Conservation (phyloP, 768 basidiomycete genomes). For the Lyophyllum semitale region DNA sequence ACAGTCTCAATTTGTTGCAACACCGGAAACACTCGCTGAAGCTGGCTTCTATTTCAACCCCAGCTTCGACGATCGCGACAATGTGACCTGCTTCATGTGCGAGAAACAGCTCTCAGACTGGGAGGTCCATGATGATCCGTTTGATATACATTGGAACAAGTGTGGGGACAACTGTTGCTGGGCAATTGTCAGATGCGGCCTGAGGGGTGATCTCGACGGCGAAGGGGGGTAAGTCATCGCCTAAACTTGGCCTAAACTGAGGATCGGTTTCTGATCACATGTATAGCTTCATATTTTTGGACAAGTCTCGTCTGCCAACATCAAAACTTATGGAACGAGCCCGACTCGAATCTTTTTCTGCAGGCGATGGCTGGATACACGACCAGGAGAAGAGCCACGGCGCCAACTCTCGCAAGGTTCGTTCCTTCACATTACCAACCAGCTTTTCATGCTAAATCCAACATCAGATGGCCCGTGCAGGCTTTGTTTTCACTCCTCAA, state of each 20-base stretch:
- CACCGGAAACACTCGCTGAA: constrained; percentile 73
- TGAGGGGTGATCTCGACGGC: constrained; percentile 57
- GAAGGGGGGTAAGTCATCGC: constrained; percentile 48
- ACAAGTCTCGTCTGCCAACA: constrained; percentile 64
- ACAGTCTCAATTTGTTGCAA: constrained; percentile 56
- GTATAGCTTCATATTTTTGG: constrained; percentile 57
- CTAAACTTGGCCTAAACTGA: no score
- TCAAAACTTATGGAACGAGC: constrained; percentile 73
- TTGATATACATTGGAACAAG: constrained; percentile 77
- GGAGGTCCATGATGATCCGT: constrained; percentile 85
- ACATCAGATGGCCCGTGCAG: constrained; percentile 82
- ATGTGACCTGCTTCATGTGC: constrained; percentile 84
- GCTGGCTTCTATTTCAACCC: constrained; percentile 91
- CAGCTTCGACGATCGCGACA: constrained; percentile 65
- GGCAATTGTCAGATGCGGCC: constrained; percentile 78
- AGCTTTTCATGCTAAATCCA: background rate
- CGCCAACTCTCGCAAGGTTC: constrained; percentile 72
- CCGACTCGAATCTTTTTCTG: constrained; percentile 63
- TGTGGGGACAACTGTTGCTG: constrained; percentile 70
- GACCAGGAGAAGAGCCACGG: constrained; percentile 61
- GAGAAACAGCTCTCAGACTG: constrained; percentile 81
- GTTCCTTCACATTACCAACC: background rate
- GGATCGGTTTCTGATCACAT: constrained; percentile 5
- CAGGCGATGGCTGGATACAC: constrained; percentile 66
- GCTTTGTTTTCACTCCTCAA: constrained; percentile 81